Evolutionary conservation across 345 rosid genomes (phyloP), one percentile per base, ranked within the genome.

Genomic region (Arabis hirsuta): DNA sequence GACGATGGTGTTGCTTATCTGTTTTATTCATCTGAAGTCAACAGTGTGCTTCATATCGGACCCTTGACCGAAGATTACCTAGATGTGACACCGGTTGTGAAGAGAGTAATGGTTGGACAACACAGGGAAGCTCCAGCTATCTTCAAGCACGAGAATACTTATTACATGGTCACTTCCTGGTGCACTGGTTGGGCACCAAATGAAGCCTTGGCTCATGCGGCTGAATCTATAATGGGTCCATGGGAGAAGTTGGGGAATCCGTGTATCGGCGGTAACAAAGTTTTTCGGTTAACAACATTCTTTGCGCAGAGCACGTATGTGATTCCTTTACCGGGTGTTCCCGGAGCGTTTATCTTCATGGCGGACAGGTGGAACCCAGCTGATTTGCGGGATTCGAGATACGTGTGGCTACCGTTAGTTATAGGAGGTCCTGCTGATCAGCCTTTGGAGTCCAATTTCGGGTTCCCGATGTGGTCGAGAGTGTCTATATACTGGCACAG

Each of bases 181-280:
- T 95, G 99, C 71, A 82, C 96, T 3, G 96, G 97, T 39, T 95
- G 99, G 99, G 99, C 97, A 9, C 96, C 97, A 19, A 95, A 95
- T 34, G 97, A 91, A 79, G 96, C 96, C 2, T 53, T 89, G 41
- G 90, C 86, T 10, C 96, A 95, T 64, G 96, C 93, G 3, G 91
- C 96, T 4, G 97, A 87, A 50, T 87, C 91, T 2, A 76, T 91
- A 24, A 88, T 88, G 97, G 97, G 97, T 19, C 90, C 96, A 12
- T 95, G 99, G 99, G 97, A 95, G 85, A 90, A 85, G 41, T 14
- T 95, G 76, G 96, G 96, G 58, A 91, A 91, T 74, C 99, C 97
- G 0, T 90, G 96, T 74, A 39, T 88, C 0, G 96, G 96, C 19
- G 96, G 99, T 63, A 90, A 87, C 85, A 88, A 89, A 54, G 65